Evolutionary conservation across 441 rosid genomes (phyloP).

Genomic region (Populus tomentosa): DNA sequence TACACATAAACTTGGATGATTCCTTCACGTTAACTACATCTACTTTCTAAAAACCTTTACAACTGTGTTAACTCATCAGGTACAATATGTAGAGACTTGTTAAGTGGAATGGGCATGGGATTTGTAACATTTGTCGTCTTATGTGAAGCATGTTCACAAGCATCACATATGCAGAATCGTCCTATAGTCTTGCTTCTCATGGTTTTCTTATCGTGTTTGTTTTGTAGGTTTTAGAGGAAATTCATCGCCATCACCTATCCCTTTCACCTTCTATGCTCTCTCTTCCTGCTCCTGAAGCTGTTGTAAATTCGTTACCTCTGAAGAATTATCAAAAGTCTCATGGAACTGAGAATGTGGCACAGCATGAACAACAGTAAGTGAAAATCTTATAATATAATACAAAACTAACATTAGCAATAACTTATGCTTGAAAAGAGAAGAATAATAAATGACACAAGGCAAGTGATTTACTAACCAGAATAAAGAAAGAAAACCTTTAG

Average conservation of each 20-base stretch:
- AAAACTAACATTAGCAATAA: too few species aligned
- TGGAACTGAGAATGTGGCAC: slow-evolving; percentile 20
- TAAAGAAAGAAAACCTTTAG: too few species aligned
- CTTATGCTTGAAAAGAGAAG: too few species aligned
- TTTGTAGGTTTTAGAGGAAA: slow-evolving; percentile 63
- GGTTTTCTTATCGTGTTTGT: slow-evolving; percentile 1
- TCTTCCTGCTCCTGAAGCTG: slow-evolving; percentile 56
- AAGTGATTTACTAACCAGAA: too few species aligned
- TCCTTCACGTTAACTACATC: too few species aligned
- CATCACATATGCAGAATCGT: neutral
- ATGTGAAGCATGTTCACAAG: neutral
- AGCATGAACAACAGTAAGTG: slow-evolving; percentile 50
- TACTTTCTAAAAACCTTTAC: neutral
- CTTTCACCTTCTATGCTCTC: slow-evolving; percentile 43
- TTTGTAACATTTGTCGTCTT: neutral
- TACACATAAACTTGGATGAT: neutral
- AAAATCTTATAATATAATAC: too few species aligned
- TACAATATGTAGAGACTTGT: neutral
- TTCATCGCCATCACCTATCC: slow-evolving; percentile 50
- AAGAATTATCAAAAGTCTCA: slow-evolving; percentile 36
- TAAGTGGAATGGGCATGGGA: neutral
- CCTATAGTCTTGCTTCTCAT: neutral
- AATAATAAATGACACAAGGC: too few species aligned
- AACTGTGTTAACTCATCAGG: neutral
- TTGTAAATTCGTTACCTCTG: slow-evolving; percentile 59